phyloP scores from a whole-genome alignment of 2,329 filamentous ascomycete genomes.

The Davidsoniella australis region DNA sequence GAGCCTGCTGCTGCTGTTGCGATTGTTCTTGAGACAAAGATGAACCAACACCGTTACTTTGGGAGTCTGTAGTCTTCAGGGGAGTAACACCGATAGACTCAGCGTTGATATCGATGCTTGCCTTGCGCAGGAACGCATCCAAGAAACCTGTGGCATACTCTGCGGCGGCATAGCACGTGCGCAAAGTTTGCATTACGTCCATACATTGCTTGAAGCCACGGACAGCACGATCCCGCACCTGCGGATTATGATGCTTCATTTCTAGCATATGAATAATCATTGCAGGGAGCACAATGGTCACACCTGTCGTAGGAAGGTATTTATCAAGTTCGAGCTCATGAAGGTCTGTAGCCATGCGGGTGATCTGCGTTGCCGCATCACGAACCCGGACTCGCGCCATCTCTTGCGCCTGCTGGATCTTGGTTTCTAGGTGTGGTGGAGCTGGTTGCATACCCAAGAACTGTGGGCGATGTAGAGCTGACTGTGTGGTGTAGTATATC shows the following conservation, averaged over 20 bases:
- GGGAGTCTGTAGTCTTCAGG: no score
- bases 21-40: conserved; percentile 17
- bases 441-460: conserved; percentile 57
- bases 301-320: conserved; percentile 74
- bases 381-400: conserved; percentile 69
- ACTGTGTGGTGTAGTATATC: conserved; percentile 83
- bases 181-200: conserved; percentile 71
- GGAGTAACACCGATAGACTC: conserved; percentile 14
- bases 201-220: conserved; percentile 83
- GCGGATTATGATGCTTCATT: conserved; percentile 66
- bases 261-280: conserved; percentile 89
- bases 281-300: conserved; percentile 77
- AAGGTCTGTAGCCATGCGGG: conserved; percentile 62
- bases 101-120: conserved; percentile 50
- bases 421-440: conserved; percentile 8
- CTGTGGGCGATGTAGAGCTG: conserved; percentile 78
- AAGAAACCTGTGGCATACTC: conserved; percentile 91
- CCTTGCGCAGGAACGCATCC: conserved; percentile 80
- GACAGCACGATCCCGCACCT: conserved; percentile 54
- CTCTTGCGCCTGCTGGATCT: conserved; percentile 26
- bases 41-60: no score
- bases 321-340: conserved; percentile 56
- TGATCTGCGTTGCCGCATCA: conserved; percentile 71
- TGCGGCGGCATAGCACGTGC: conserved; percentile 83
- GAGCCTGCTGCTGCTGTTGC: conserved; percentile 20